Base-by-base conservation (phyloP, 2,329 filamentous ascomycete genomes). In the Cordyceps cateniannulata region DNA sequence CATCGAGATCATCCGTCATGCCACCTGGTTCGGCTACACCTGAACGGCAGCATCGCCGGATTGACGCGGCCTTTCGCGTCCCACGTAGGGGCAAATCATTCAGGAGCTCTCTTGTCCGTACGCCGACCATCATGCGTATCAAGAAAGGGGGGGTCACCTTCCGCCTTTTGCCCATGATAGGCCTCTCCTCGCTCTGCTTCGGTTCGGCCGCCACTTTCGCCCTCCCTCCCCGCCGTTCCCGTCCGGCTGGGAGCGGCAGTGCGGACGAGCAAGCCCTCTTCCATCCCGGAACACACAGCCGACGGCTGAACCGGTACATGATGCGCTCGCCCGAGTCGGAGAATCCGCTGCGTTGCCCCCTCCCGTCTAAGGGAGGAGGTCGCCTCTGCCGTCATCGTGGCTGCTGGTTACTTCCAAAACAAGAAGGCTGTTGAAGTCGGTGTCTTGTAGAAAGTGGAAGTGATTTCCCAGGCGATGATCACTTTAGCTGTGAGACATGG, bases 41-140 rank as follows among this genome's bases (percentile, higher is more conserved):
- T 45, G 54, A 57, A 57, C 45, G 45, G 54, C 5, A 57, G 45
- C 45, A 49, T 40, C 40, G 29, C 54, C 54, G 54, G 54, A 29
- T 57, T 40, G 20, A 3, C 27, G 25, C 20, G 27, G 18, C 29
- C 32, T 18, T 40, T 27, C 20, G 9, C 14, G 45, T 40, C 32
- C 49, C 54, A 49, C 27, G 22, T 20, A 49, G 54, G 38, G 14
- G 38, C 38, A 40, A 3, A n/a, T n/a, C 9, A 27, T 27, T 44
- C 14, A 35, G 14, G 6, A 47, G 25, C 12, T 3, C 9, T 45
- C 7, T 16, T 40, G 38, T 16, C 22, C 51, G 7, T 42, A 18
- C 22, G 9, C 52, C 22, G 25, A 9, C 25, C 7, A 55, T 55
- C 38, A 32, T 20, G 24, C 52, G 18, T 40, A 40, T 20, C 32